phyloP scores from a whole-genome alignment of 495 filamentous ascomycete genomes.

The Gamarada debralockiae region DNA sequence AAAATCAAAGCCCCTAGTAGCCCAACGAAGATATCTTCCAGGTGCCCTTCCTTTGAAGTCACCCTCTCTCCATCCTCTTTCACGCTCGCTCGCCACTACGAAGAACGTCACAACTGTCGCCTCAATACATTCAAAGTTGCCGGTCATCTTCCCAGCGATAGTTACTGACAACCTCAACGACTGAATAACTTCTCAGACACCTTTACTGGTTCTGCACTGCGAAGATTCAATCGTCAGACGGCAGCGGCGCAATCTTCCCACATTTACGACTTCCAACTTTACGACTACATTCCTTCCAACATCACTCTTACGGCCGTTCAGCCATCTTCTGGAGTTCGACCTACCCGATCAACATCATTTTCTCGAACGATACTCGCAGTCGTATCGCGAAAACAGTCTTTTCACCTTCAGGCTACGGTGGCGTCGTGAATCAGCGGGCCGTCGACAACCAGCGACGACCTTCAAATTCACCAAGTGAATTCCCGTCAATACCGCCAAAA shows the following conservation, averaged over 20 bases:
- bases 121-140: constrained; percentile 19
- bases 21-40: not conserved
- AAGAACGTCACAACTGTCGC: constrained; percentile 22
- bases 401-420: not conserved
- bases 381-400: not conserved
- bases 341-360: not conserved
- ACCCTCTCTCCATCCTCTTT: constrained; percentile 2
- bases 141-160: constrained; percentile 27
- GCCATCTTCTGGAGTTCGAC: not conserved
- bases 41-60: not conserved
- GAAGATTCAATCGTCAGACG: constrained; percentile 19
- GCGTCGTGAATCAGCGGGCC: not conserved
- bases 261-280: not conserved
- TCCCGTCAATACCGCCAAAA: constrained; percentile 47
- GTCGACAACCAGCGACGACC: constrained; percentile 9
- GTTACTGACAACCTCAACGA: constrained; percentile 26
- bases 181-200: constrained; percentile 21
- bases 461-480: not conserved
- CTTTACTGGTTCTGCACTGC: constrained; percentile 27
- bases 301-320: not conserved
- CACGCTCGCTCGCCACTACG: constrained; percentile 25
- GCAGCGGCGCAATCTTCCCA: constrained; percentile 14
- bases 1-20: not conserved
- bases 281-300: not conserved
- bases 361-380: not conserved